phyloP scores from a whole-genome alignment of 352 stramenopile species.

The Phytophthora syringae region DNA sequence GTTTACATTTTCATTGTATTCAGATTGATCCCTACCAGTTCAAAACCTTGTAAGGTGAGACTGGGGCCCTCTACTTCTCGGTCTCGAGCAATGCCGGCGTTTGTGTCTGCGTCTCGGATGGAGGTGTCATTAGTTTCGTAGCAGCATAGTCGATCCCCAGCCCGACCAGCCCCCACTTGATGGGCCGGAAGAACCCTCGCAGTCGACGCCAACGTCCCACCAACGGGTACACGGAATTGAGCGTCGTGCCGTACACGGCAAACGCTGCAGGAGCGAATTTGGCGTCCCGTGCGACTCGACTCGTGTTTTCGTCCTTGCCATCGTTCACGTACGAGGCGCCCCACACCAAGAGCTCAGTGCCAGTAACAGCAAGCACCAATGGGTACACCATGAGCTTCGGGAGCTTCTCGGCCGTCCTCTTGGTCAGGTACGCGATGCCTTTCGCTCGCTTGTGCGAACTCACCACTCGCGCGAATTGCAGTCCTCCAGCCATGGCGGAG shows the following conservation, averaged over 20 bases:
- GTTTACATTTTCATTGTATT: conserved; percentile 13
- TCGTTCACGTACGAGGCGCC: conserved; percentile 33
- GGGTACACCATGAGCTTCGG: conserved; percentile 37
- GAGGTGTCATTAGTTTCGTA: conserved; percentile 12
- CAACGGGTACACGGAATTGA: conserved; percentile 38
- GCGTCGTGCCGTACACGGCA: conserved; percentile 32
- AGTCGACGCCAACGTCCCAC: conserved; percentile 33
- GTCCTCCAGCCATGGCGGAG: conserved; percentile 30
- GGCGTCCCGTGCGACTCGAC: conserved; percentile 24
- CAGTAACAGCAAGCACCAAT: conserved; percentile 33
- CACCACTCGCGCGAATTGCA: conserved; percentile 31
- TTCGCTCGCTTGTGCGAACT: conserved; percentile 27
- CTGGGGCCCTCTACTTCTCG: conserved; percentile 8
- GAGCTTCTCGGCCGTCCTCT: conserved; percentile 33
- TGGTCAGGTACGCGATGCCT: conserved; percentile 35
- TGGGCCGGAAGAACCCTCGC: conserved; percentile 23
- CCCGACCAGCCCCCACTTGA: conserved; percentile 36
- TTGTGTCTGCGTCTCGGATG: conserved; percentile 13
- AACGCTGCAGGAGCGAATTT: conserved; percentile 35
- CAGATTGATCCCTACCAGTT: background rate
- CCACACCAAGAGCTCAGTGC: conserved; percentile 32
- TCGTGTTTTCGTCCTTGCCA: conserved; percentile 17
- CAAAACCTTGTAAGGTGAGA: background rate
- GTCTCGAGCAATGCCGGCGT: conserved; percentile 10
- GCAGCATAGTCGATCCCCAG: conserved; percentile 25